Conservation (phyloP, 257 asterid genomes). For the Solanum bulbocastanum region DNA sequence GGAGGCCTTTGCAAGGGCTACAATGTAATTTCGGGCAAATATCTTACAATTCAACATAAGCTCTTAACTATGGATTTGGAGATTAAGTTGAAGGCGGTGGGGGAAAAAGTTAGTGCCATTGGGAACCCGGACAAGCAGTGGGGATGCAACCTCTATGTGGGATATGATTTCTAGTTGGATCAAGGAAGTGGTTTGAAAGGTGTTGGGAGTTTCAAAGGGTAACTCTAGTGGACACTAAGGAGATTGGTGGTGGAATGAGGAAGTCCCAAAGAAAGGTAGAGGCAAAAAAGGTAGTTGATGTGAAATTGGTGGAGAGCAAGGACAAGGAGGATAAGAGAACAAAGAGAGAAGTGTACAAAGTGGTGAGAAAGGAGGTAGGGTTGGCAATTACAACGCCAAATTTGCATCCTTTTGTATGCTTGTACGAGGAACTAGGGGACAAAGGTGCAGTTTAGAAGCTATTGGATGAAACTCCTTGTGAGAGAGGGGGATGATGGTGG, state of each 20-base stretch:
- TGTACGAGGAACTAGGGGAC: not conserved
- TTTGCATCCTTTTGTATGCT: not conserved
- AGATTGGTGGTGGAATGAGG: not conserved
- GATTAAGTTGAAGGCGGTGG: not conserved
- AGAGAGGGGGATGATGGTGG: not conserved
- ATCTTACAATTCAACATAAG: not conserved
- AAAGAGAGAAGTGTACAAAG: not conserved
- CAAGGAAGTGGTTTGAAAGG: not conserved
- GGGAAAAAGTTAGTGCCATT: not conserved
- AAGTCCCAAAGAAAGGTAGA: not conserved
- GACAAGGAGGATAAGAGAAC: not conserved
- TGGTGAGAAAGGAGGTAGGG: not conserved
- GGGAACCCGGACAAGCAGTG: not conserved
- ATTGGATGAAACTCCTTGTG: not conserved
- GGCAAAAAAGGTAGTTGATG: not conserved
- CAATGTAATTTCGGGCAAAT: not conserved
- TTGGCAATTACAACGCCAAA: not conserved
- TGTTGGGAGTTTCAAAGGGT: not conserved
- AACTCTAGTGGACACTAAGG: not conserved
- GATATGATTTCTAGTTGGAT: not conserved
- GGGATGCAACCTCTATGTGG: not conserved
- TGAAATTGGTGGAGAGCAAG: not conserved
- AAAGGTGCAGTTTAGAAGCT: not conserved
- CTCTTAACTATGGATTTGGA: not conserved
- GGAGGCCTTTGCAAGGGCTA: not conserved